These are phyloP conservation scores for Pontederia crassipes DNA, from an alignment of 176 grass and related monocot species.

Conservation along the genomic window DNA sequence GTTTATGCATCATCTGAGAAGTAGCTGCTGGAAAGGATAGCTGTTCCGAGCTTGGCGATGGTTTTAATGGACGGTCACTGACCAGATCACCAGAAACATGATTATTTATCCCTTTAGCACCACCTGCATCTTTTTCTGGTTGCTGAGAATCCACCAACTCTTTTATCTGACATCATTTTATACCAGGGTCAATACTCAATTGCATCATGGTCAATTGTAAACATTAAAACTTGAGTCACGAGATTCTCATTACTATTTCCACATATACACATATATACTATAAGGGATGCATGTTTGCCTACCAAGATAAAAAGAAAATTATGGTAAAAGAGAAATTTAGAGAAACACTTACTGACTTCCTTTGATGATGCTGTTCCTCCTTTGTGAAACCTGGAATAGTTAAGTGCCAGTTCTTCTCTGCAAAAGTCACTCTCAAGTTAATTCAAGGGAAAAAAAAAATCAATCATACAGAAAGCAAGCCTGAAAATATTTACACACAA, in stretches of 20 bases:
- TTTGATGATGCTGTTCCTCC: conserved; percentile 67
- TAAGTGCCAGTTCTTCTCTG: conserved; percentile 85
- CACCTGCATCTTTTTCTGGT: conserved; percentile 32
- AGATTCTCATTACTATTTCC: conserved; percentile 9
- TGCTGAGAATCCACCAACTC: conserved; percentile 38
- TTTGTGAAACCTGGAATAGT: conserved; percentile 82
- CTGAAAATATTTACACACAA: background rate
- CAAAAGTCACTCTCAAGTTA: conserved; percentile 3
- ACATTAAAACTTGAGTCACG: background rate
- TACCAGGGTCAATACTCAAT: background rate
- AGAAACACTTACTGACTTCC: conserved; percentile 56
- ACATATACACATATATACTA: background rate
- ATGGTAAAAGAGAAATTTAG: conserved; percentile 1
- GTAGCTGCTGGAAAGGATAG: conserved; percentile 26
- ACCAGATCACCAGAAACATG: conserved; percentile 28
- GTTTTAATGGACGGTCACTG: conserved; percentile 37
- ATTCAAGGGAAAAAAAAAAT: conserved; percentile 6
- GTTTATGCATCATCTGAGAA: conserved; percentile 30
- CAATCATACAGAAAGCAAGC: conserved; percentile 6
- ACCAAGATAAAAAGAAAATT: conserved; percentile 6
- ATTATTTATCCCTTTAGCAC: conserved; percentile 33
- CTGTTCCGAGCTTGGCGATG: conserved; percentile 39
- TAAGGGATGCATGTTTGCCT: background rate
- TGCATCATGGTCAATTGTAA: too few relatives aligned
- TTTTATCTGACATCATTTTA: conserved; percentile 42